Conservation (phyloP, 371 early-diverging fungal species). For the Mucor irregularis region DNA sequence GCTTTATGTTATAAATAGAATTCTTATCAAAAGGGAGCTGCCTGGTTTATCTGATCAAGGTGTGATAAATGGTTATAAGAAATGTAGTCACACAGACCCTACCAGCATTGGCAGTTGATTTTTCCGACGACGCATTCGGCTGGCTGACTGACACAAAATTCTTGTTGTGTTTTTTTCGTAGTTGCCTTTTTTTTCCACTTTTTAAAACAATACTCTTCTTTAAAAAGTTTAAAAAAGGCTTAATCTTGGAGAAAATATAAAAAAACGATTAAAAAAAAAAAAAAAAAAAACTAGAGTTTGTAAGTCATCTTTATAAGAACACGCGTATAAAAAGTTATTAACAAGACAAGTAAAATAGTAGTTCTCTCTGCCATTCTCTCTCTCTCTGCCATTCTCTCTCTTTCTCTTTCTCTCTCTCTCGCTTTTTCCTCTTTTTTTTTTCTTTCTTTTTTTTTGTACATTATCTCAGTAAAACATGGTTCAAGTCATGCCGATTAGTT, state of each 20-base stretch:
- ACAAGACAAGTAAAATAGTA: background rate
- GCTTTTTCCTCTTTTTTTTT: background rate
- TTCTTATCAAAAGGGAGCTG: too few species aligned
- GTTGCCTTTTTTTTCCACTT: background rate
- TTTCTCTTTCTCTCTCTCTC: background rate
- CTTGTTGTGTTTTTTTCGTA: background rate
- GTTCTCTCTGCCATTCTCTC: too few species aligned
- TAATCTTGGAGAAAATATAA: background rate
- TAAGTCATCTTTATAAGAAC: too few species aligned
- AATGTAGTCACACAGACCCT: too few species aligned
- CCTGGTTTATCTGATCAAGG: too few species aligned
- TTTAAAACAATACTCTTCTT: too few species aligned
- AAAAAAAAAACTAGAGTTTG: background rate
- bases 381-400: background rate
- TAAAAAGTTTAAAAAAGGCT: background rate
- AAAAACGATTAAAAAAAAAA: background rate
- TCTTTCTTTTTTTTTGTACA: background rate
- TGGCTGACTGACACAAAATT: too few species aligned
- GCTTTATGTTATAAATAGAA: too few species aligned
- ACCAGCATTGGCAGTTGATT: too few species aligned
- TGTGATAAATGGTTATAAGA: too few species aligned
- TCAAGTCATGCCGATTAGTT: conserved; percentile 22
- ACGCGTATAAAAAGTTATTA: too few species aligned
- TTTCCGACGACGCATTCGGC: too few species aligned
- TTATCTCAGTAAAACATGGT: conserved; percentile 8